Conservation (phyloP, 257 asterid genomes). For the Cruciata laevipes region DNA sequence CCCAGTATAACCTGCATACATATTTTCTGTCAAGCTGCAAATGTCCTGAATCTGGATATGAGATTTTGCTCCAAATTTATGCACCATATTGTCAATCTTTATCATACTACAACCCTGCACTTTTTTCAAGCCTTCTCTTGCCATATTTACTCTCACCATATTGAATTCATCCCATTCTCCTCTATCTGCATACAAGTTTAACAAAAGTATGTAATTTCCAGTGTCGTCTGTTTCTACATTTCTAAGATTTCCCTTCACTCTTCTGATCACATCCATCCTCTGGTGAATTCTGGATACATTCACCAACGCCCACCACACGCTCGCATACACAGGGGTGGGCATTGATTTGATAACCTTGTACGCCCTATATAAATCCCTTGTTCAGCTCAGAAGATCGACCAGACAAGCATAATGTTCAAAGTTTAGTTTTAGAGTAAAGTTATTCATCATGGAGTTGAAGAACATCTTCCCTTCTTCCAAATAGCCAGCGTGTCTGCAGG, state of each 20-base stretch:
- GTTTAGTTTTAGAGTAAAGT: slow-evolving; percentile 47
- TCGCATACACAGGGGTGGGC: slow-evolving; percentile 54
- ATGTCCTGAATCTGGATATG: no score
- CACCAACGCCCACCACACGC: slow-evolving; percentile 70
- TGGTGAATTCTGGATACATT: slow-evolving; percentile 81
- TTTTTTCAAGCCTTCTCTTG: slow-evolving; percentile 42
- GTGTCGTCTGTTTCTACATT: slow-evolving; percentile 51
- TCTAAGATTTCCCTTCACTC: slow-evolving; percentile 34
- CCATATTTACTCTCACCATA: slow-evolving; percentile 52
- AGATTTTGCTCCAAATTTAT: no score
- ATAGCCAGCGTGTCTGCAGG: slow-evolving; percentile 81
- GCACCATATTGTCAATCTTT: slow-evolving; percentile 32
- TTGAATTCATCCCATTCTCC: slow-evolving; percentile 62
- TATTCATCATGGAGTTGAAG: slow-evolving; percentile 50
- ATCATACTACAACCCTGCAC: slow-evolving; percentile 72
- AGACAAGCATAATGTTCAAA: slow-evolving; percentile 72
- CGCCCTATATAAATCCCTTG: slow-evolving; percentile 67
- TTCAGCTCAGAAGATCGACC: slow-evolving; percentile 85
- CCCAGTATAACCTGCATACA: no score
- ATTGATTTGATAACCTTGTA: slow-evolving; percentile 50
- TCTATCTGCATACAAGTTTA: slow-evolving; percentile 68
- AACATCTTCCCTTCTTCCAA: slow-evolving; percentile 57
- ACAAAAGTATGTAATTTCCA: slow-evolving; percentile 59
- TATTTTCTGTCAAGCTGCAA: no score
- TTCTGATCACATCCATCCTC: slow-evolving; percentile 59